Percentiles rank a stretch among this genome's conserved stretches.
These are phyloP conservation scores for Pichia terricola DNA, from an alignment of 1,139 yeast species.

Conservation along the genomic window DNA sequence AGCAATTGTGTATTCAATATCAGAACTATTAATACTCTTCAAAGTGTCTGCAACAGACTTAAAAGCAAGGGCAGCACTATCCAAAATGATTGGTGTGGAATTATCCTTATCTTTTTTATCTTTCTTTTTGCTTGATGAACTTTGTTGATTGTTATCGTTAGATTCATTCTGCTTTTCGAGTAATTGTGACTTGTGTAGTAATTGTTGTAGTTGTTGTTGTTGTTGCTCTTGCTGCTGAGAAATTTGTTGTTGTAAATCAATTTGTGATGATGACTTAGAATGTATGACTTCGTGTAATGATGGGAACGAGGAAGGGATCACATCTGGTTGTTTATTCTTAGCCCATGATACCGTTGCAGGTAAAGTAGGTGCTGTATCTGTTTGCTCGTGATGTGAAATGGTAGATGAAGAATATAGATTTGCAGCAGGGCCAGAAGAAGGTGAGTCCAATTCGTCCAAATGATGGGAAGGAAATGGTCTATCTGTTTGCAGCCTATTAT, in stretches of 20 bases:
- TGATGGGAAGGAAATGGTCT: slow-evolving; percentile 23
- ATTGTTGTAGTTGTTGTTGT: slow-evolving; percentile 17
- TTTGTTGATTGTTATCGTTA: slow-evolving; percentile 7
- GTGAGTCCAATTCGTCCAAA: slow-evolving; percentile 8
- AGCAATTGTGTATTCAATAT: slow-evolving; percentile 17
- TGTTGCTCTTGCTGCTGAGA: slow-evolving; percentile 13
- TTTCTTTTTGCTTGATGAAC: slow-evolving; percentile 14
- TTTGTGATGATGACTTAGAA: slow-evolving; percentile 11
- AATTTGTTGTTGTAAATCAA: slow-evolving; percentile 8
- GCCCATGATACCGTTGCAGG: slow-evolving; percentile 60
- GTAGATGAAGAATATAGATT: slow-evolving; percentile 6
- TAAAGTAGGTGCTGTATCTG: slow-evolving; percentile 28
- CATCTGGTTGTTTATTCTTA: slow-evolving; percentile 17
- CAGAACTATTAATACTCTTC: slow-evolving; percentile 16
- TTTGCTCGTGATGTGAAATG: not conserved
- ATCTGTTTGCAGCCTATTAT: slow-evolving; percentile 40
- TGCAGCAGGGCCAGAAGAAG: slow-evolving; percentile 10
- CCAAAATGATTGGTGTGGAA: slow-evolving; percentile 15
- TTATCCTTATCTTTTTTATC: slow-evolving; percentile 26
- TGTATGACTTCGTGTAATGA: slow-evolving; percentile 54
- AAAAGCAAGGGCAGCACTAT: slow-evolving; percentile 18
- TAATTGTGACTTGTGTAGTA: slow-evolving; percentile 8
- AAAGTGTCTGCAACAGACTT: slow-evolving; percentile 20
- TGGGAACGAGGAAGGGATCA: slow-evolving; percentile 48
- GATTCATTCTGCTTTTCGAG: slow-evolving; percentile 12